Evolutionary conservation across 2,329 filamentous ascomycete species (phyloP).

Genomic region (Aspergillus glaucus): DNA sequence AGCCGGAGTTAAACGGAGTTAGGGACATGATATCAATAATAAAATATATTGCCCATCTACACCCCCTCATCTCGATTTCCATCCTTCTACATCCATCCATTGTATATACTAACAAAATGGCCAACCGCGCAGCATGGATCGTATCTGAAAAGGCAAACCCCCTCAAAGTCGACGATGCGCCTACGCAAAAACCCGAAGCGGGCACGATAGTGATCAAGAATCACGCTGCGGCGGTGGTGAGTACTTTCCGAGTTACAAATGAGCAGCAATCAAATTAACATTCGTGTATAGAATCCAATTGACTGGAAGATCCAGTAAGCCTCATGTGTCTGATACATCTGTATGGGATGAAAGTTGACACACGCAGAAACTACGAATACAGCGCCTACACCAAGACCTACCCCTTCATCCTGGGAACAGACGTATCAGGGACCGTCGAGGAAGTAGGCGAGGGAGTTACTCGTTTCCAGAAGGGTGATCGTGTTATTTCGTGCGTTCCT

Average conservation of each 20-base stretch:
- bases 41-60: too few species aligned
- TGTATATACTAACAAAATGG: too few species aligned
- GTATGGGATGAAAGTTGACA: not conserved
- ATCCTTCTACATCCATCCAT: too few species aligned
- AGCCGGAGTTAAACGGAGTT: too few species aligned
- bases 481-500: not conserved
- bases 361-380: not conserved
- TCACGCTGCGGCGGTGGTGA: not conserved
- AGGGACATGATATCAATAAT: too few species aligned
- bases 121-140: not conserved
- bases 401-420: not conserved
- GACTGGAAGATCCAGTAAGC: not conserved
- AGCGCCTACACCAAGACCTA: not conserved
- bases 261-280: not conserved
- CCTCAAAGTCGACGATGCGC: not conserved
- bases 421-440: not conserved
- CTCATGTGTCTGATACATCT: not conserved
- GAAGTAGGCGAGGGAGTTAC: not conserved
- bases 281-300: not conserved
- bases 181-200: not conserved
- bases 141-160: not conserved
- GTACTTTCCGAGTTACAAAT: not conserved
- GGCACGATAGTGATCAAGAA: not conserved
- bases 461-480: not conserved
- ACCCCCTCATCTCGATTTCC: too few species aligned